Conservation (phyloP, 202 grass and related monocot genomes). For the Musa balbisiana region DNA sequence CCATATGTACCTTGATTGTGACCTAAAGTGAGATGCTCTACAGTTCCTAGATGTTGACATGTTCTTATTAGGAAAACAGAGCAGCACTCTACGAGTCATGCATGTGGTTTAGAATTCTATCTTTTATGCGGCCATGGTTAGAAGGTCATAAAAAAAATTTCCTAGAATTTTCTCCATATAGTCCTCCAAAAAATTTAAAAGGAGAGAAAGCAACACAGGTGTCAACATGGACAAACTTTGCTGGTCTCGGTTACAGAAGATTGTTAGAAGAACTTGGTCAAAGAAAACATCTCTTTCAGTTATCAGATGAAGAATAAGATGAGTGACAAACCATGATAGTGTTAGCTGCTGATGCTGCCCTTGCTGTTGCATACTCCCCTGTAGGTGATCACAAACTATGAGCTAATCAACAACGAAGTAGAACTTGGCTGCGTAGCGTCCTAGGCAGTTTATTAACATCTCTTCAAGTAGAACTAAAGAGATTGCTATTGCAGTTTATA, state of each 20-base stretch:
- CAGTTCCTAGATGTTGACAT: too few relatives aligned
- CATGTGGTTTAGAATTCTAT: too few relatives aligned
- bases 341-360: constrained; percentile 67
- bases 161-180: too few relatives aligned
- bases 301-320: constrained; percentile 1
- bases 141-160: too few relatives aligned
- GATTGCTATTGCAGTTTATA: too few relatives aligned
- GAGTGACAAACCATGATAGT: constrained; percentile 77
- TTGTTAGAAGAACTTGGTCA: not conserved
- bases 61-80: too few relatives aligned
- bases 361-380: constrained; percentile 96
- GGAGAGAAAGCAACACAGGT: too few relatives aligned
- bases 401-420: not conserved
- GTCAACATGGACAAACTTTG: not conserved
- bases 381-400: constrained; percentile 20
- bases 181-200: too few relatives aligned
- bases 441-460: not conserved
- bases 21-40: too few relatives aligned
- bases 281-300: not conserved
- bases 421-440: not conserved
- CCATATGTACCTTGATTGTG: too few relatives aligned
- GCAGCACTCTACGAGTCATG: too few relatives aligned
- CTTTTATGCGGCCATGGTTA: too few relatives aligned
- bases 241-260: not conserved
- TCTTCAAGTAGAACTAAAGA: not conserved